Base-by-base conservation (phyloP, 164 flowering plant species). In the Nelumbo lutea region DNA sequence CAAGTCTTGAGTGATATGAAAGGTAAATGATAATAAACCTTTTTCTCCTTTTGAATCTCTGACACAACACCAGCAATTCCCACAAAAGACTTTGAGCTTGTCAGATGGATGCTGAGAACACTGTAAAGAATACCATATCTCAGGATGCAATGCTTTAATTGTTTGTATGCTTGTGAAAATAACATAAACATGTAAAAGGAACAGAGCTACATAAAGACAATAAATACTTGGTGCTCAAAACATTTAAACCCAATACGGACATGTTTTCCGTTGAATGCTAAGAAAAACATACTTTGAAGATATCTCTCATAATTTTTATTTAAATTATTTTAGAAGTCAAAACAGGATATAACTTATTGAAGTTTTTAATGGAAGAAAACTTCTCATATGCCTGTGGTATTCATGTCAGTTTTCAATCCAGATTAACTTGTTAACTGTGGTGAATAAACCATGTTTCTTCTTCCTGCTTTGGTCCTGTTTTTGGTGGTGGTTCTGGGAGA, bases 1-100 rank as follows among this genome's bases (percentile, higher is more conserved):
- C 47, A 39, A 53, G 15, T 56, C 9, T 42, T n/a, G 27, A 42
- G 46, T 51, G 11, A 68, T 59, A 44, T 57, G 40, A 43, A 27
- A 38, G 1, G 27, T 27, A 27, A 27, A 27, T 27, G 27, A 27
- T 57, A 13, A 69, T 6, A 3, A 38, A 89, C 98, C 98, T 95
- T 95, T 78, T 92, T 95, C 88, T 95, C 97, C 78, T 76, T 85
- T 74, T 90, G 97, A 67, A 95, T 95, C 73, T 89, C 94, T 60
- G 92, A 84, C n/a, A 78, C 80, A 78, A 95, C 97, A 75, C 97
- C 97, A 73, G 83, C 63, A 75, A 95, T 78, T 76, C 99, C 99
- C 67, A 85, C 89, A 80, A 88, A 65, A 64, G 99, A 95, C 81
- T 95, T 95, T 67, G 99, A 90, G 74, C 99, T 95, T 65, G 99